A percentile compares a stretch with the other conserved stretches of the same genome.
phyloP scores from a whole-genome alignment of 176 grass and related monocot genomes.

The Eleusine coracana region DNA sequence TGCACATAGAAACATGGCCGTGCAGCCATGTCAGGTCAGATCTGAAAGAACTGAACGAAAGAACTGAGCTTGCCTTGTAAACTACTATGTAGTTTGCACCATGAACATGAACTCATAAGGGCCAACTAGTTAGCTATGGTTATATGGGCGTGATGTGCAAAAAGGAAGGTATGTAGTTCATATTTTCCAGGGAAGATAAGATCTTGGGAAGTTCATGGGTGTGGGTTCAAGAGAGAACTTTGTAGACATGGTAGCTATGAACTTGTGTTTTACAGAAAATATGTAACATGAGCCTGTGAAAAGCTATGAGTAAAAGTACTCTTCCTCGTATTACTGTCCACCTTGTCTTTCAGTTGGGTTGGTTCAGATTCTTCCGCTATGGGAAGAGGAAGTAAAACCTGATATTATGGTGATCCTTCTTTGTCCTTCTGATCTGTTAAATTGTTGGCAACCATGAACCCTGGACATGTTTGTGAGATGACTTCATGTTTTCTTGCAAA shows the following conservation, averaged over 20 bases:
- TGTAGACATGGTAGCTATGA: conserved; percentile 38
- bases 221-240: conserved; percentile 2
- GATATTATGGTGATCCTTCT: background rate
- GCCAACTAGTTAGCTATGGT: conserved; percentile 9
- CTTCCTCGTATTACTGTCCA: conserved; percentile 1
- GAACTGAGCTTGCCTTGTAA: conserved; percentile 39
- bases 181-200: conserved; percentile 17
- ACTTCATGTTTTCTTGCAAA: conserved; percentile 31
- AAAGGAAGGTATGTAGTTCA: conserved; percentile 32
- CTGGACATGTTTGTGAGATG: background rate
- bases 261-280: conserved; percentile 38
- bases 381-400: background rate
- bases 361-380: background rate
- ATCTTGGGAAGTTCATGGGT: conserved; percentile 34
- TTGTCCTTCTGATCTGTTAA: conserved; percentile 6
- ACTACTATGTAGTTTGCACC: conserved; percentile 27
- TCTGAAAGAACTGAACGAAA: conserved; percentile 48
- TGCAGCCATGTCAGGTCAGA: conserved; percentile 33
- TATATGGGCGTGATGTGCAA: conserved; percentile 30
- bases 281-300: conserved; percentile 44
- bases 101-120: conserved; percentile 53
- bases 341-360: conserved; percentile 15
- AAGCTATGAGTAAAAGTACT: background rate
- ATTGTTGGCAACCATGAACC: conserved; percentile 1
- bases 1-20: conserved; percentile 29